Conservation (phyloP, 2,329 filamentous ascomycete species). For the Byssothecium circinans region DNA sequence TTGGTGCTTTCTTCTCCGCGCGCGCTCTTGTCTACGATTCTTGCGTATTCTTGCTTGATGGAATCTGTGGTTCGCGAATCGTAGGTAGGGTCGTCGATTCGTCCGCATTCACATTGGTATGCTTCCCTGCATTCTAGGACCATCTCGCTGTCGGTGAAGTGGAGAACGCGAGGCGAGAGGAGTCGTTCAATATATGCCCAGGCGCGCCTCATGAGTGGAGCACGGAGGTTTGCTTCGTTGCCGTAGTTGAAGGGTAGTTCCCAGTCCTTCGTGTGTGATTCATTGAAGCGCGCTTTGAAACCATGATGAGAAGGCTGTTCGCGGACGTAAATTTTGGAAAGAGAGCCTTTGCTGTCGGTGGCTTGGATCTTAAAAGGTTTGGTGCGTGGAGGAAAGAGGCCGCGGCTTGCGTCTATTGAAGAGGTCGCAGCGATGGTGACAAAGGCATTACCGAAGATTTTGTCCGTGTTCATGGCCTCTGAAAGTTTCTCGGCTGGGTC, state of each 20-base stretch:
- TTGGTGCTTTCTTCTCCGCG: constrained; percentile 13
- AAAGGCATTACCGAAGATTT: constrained; percentile 37
- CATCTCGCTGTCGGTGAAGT: constrained; percentile 41
- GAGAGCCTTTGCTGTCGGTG: constrained; percentile 35
- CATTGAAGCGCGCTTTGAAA: constrained; percentile 40
- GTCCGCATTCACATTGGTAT: constrained; percentile 41
- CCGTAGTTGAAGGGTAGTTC: constrained; percentile 37
- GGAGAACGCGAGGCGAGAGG: constrained; percentile 34
- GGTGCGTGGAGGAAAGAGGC: constrained; percentile 27
- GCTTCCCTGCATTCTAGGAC: constrained; percentile 41
- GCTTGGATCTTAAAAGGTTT: constrained; percentile 38
- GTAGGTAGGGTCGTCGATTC: constrained; percentile 32
- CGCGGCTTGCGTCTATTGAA: constrained; percentile 29
- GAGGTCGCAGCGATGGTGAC: constrained; percentile 40
- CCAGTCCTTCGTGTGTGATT: constrained; percentile 41
- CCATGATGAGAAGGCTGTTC: constrained; percentile 42
- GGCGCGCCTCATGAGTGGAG: constrained; percentile 37
- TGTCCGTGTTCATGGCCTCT: constrained; percentile 31
- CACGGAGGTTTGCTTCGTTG: constrained; percentile 31
- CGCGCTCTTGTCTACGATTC: constrained; percentile 22
- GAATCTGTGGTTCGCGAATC: constrained; percentile 38
- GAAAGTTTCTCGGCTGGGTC: constrained; percentile 30
- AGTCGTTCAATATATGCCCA: constrained; percentile 39
- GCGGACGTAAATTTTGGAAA: constrained; percentile 35
- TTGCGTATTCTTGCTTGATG: constrained; percentile 39